Evolutionary conservation across 495 filamentous ascomycete genomes (phyloP), one percentile per base, ranked within the genome.

Genomic region (Podospora appendiculata): DNA sequence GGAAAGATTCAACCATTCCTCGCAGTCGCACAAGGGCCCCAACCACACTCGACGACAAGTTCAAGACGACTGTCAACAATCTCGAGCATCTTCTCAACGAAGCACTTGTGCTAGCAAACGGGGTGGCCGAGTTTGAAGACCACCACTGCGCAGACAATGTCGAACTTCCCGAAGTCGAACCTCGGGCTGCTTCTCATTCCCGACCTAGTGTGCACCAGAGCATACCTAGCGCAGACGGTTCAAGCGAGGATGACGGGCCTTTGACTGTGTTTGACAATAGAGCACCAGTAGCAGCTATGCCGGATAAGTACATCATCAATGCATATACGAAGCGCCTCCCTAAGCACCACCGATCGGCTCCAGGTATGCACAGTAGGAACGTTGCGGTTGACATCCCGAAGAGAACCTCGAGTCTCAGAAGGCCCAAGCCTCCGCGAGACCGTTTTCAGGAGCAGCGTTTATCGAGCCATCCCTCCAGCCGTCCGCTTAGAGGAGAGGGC

Each of bases 31-130:
- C 52, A 9, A 14, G 48, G 25, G 42, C 40, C 4, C 55, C 59
- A 0, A 35, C 39, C 9, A 51, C 59, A 3, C 48, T 66, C n/a
- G 65, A 68, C 49, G 42, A 53, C 14, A 54, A 62, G 8, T 59
- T 65, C 47, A 59, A 64, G 47, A 56, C 53, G 18, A 70, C 70
- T 8, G 62, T 77, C 54, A 61, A 57, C 13, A 66, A 74, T 47
- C 64, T 79, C 32, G 76, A 80, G 47, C 54, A 63, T 41, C 65
- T 79, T 11, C 63, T 79, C 14, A 64, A 61, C 36, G 70, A 78
- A 56, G 77, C 75, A 14, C 51, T 76, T 14, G 61, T 57, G 0
- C 57, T 80, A 16, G 75, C 72, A 14, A 62, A 68, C 19, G 58
- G 74, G 48, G 67, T 59, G 44, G 63, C 60, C 12, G 59, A 65